These are phyloP conservation scores for Seiridium unicorne DNA, from an alignment of 2,329 filamentous ascomycete species.

Conservation along the genomic window DNA sequence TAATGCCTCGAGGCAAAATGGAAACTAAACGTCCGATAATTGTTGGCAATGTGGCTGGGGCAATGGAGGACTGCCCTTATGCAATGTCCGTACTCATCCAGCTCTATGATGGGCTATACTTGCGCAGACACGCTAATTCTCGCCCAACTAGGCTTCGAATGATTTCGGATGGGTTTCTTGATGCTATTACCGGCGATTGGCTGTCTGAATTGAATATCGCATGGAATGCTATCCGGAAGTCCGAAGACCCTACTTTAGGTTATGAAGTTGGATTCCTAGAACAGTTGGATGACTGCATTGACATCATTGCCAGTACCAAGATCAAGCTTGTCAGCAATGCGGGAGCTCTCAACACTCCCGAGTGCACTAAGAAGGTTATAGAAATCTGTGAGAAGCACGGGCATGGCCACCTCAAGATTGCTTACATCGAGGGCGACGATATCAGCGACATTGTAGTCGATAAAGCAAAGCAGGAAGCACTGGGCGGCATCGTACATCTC, in stretches of 20 bases:
- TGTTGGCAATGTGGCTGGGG: background rate
- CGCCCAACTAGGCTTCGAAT: background rate
- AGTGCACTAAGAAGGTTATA: background rate
- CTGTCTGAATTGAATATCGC: background rate
- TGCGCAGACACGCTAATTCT: background rate
- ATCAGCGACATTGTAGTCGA: background rate
- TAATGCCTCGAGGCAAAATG: background rate
- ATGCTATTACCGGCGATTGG: background rate
- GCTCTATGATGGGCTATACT: background rate
- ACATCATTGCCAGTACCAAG: constrained; percentile 30
- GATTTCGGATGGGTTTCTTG: background rate
- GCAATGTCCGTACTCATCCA: background rate
- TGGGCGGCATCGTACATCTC: background rate
- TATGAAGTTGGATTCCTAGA: background rate
- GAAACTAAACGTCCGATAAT: background rate
- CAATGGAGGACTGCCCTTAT: background rate
- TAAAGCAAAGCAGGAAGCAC: background rate
- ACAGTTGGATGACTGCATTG: background rate
- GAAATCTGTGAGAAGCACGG: background rate
- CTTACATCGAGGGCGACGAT: background rate
- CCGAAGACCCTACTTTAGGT: background rate
- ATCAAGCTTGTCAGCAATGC: background rate
- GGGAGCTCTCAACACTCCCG: background rate
- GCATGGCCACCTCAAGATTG: background rate
- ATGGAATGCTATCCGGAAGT: background rate